phyloP scores from a whole-genome alignment of 139 green algal species.

The Microglena sp. region DNA sequence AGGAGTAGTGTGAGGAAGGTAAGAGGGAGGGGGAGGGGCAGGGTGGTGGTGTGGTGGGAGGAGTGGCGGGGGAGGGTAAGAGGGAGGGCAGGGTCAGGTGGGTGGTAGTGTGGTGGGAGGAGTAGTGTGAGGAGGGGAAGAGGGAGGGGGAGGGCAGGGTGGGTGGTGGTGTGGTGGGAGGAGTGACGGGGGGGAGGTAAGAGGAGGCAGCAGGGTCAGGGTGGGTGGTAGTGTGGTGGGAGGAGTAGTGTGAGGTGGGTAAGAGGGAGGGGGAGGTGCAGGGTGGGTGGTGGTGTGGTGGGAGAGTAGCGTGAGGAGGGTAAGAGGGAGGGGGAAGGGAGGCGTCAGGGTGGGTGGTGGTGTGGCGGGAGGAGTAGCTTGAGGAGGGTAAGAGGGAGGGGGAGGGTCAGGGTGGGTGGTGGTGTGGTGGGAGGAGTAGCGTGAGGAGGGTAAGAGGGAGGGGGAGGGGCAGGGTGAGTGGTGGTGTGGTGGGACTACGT shows the following conservation, averaged over 20 bases:
- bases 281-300: too few species aligned
- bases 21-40: background rate
- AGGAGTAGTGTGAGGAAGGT: background rate
- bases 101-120: background rate
- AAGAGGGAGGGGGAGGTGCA: background rate
- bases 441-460: background rate
- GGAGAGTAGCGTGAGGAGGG: background rate
- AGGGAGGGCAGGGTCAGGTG: too few species aligned
- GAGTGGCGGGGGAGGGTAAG: background rate
- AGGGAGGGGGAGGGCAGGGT: background rate
- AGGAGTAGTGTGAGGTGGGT: too few species aligned
- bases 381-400: background rate
- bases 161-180: too few species aligned
- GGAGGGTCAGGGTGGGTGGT: background rate
- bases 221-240: background rate
- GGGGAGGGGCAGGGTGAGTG: background rate
- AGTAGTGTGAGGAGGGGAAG: background rate
- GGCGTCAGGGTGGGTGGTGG: background rate
- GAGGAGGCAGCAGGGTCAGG: background rate
- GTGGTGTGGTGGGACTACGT: background rate
- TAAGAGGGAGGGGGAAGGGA: background rate
- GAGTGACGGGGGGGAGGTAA: too few species aligned
- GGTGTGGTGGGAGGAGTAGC: background rate
- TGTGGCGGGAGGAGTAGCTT: background rate
- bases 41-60: background rate